phyloP scores from a whole-genome alignment of 805 yeast species.

The Metschnikowia dekortorum region DNA sequence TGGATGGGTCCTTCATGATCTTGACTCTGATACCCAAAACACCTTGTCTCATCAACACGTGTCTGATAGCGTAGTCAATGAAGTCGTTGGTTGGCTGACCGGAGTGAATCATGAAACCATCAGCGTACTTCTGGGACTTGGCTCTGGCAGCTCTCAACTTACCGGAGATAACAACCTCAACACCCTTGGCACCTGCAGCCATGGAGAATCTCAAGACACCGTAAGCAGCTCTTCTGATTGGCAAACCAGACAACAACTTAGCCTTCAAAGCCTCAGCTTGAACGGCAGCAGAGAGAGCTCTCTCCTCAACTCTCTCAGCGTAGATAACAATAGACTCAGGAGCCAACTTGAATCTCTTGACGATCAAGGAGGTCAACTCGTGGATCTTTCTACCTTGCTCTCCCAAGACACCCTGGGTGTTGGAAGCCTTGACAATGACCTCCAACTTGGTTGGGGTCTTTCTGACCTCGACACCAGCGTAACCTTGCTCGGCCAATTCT shows the following conservation, averaged over 20 bases:
- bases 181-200: conserved; percentile 99
- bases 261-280: conserved; percentile 99
- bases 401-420: conserved; percentile 98
- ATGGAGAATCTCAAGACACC: conserved; percentile 99
- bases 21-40: conserved; percentile 99
- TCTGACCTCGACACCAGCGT: conserved; percentile 99
- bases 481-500: conserved; percentile 99
- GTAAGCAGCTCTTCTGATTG: conserved; percentile 99
- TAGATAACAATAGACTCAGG: conserved; percentile 90
- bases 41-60: conserved; percentile 99
- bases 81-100: conserved; percentile 99
- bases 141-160: conserved; percentile 99
- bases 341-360: conserved; percentile 96
- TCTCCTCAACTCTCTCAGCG: conserved; percentile 99
- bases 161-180: conserved; percentile 99
- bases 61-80: conserved; percentile 98
- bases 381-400: conserved; percentile 99
- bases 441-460: conserved; percentile 97
- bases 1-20: conserved; percentile 95
- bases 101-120: conserved; percentile 99
- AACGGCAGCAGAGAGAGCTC: conserved; percentile 99
- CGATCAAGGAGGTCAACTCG: conserved; percentile 94
- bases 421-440: conserved; percentile 97
- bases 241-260: conserved; percentile 97
- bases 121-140: conserved; percentile 99